Base-by-base conservation (phyloP, 2,329 filamentous ascomycete species). In the Cryphonectria nitschkei region DNA sequence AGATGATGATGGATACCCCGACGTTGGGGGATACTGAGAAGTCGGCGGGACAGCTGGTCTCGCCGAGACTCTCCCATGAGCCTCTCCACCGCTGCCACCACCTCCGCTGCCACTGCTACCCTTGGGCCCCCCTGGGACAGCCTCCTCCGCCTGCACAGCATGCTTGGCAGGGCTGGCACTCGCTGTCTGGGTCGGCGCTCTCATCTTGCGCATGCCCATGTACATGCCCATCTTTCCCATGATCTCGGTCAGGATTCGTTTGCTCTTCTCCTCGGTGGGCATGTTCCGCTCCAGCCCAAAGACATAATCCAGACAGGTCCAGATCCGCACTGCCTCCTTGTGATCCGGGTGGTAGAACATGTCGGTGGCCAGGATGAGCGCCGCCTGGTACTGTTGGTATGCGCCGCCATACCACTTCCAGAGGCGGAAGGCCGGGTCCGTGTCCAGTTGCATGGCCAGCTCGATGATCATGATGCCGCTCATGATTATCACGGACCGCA, bases 331-430 rank as follows among this genome's bases (percentile, higher is more conserved):
- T 1, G 89, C 88, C 72, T 92, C 85, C 66, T 84, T 84, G 64
- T 86, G 83, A 68, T 85, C 81, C 0, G 89, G 87, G 56, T 85
- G 84, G 63, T 86, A 85, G 76, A 89, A 91, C 4, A 93, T 81
- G 77, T 94, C 91, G 32, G 88, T 86, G 8, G 93, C 84, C 32
- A 95, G 82, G 0, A 94, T 83, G 43, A 94, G 83, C 0, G 91
- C 90, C 5, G 87, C 85, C 76, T 94, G 92, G 78, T 90, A 93
- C 77, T 93, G 92, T 73, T 92, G 90, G 73, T 92, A 87, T 7
- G 92, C 90, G 5, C 91, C 90, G 16, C 82, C 76, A 75, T 93
- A 94, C 92, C 92, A 94, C 1, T 83, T 80, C 91, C 91, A 94
- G 1, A 81, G 81, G 1, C 81, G 79, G 52, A 93, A 85, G 5